Evolutionary conservation across 2,329 filamentous ascomycete species (phyloP).

Genomic region (Monosporascus sp.): DNA sequence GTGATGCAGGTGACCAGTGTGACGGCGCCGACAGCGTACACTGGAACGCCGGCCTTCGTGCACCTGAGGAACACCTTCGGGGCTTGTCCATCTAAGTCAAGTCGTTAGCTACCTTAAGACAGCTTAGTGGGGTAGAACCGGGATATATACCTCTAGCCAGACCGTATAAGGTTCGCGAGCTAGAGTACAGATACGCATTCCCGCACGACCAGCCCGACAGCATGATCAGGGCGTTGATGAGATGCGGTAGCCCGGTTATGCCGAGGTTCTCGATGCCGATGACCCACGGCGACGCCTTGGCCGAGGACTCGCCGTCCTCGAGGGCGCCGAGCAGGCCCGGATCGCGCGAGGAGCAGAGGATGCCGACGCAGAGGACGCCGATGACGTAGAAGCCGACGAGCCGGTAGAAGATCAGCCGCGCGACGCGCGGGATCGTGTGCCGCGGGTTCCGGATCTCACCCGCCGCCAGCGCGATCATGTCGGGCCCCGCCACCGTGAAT

Average conservation of each 20-base stretch:
- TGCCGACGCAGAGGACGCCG: conserved; percentile 52
- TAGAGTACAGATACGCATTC: conserved; percentile 16
- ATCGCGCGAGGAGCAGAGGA: conserved; percentile 54
- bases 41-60: conserved; percentile 40
- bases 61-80: conserved; percentile 33
- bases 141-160: conserved; percentile 19
- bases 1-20: conserved; percentile 29
- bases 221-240: conserved; percentile 46
- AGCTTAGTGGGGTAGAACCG: neutral
- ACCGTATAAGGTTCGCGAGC: conserved; percentile 14
- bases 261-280: conserved; percentile 49
- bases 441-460: conserved; percentile 50
- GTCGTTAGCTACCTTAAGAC: neutral
- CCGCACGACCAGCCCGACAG: conserved; percentile 19
- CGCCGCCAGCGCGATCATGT: conserved; percentile 42
- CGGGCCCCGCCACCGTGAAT: conserved; percentile 53
- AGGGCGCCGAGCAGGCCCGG: conserved; percentile 49
- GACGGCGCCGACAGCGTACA: conserved; percentile 27
- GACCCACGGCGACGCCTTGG: conserved; percentile 48
- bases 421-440: conserved; percentile 52
- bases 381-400: conserved; percentile 57
- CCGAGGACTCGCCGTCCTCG: conserved; percentile 38
- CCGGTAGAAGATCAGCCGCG: conserved; percentile 58
- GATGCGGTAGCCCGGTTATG: conserved; percentile 47
- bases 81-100: conserved; percentile 22